Conservation (phyloP, 139 green algal species). For the Chlamydomonas asymmetrica region DNA sequence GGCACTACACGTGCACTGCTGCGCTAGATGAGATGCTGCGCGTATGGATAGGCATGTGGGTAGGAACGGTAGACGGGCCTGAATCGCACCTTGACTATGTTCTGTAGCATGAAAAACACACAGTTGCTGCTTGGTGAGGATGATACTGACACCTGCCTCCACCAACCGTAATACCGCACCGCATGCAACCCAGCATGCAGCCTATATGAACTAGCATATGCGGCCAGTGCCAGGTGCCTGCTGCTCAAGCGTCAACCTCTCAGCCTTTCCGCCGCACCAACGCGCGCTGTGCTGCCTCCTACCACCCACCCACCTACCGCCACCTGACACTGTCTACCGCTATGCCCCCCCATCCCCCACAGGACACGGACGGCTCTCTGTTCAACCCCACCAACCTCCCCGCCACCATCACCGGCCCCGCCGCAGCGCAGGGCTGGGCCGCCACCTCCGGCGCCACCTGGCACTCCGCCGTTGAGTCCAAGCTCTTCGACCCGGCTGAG, state of each 20-base stretch:
- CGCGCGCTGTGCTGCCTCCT: no score
- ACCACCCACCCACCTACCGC: neutral
- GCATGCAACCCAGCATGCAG: no score
- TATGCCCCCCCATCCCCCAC: neutral
- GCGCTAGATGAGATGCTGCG: no score
- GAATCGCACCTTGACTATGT: neutral
- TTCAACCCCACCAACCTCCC: constrained; percentile 32
- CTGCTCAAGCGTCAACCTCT: no score
- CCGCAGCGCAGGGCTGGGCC: neutral
- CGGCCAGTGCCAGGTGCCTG: no score
- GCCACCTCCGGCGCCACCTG: constrained; percentile 2
- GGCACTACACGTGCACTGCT: no score
- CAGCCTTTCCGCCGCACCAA: no score
- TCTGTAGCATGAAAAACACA: neutral
- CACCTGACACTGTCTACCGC: constrained; percentile 39
- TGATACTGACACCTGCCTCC: no score
- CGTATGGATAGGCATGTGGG: no score
- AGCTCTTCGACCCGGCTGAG: constrained; percentile 23
- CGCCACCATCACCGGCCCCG: neutral
- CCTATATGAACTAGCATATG: no score
- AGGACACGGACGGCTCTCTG: constrained; percentile 58
- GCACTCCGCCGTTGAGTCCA: constrained; percentile 10
- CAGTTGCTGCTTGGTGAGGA: no score
- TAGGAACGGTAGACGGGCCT: neutral
- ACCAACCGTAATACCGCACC: no score